Evolutionary conservation across 176 grass and related monocot genomes (phyloP).

Genomic region (Dactylis glomerata): DNA sequence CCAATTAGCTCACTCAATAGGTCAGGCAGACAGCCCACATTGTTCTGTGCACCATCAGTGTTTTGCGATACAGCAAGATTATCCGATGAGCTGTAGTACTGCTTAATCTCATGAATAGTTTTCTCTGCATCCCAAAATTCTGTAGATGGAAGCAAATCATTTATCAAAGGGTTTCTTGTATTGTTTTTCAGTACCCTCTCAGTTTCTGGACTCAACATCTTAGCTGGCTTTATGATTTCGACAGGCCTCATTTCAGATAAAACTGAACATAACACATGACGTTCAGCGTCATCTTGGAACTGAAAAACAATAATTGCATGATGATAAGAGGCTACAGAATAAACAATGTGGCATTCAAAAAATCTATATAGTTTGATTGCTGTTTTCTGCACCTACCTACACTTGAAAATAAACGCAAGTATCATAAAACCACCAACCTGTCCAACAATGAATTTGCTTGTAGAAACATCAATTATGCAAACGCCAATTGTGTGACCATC

Average conservation of each 20-base stretch:
- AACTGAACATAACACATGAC: conserved; percentile 74
- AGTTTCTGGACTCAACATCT: conserved; percentile 69
- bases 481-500: conserved; percentile 59
- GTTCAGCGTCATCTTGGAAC: conserved; percentile 83
- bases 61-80: conserved; percentile 18
- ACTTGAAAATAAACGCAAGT: conserved; percentile 22
- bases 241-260: conserved; percentile 91
- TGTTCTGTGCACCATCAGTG: conserved; percentile 18
- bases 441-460: conserved; percentile 91
- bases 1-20: conserved; percentile 60
- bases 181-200: conserved; percentile 76
- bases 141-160: conserved; percentile 57
- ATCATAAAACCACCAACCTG: conserved; percentile 55
- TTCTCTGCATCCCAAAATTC: conserved; percentile 91
- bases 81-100: conserved; percentile 57
- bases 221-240: conserved; percentile 86
- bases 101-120: conserved; percentile 56
- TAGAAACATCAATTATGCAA: conserved; percentile 93
- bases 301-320: conserved; percentile 39
- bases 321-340: conserved; percentile 24
- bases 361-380: conserved; percentile 10
- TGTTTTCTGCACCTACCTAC: neutral
- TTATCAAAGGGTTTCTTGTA: conserved; percentile 81
- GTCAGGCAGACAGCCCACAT: conserved; percentile 39
- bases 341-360: neutral